phyloP scores from a whole-genome alignment of 192 early-diverging fungal species.

The Coemansia sp. region DNA sequence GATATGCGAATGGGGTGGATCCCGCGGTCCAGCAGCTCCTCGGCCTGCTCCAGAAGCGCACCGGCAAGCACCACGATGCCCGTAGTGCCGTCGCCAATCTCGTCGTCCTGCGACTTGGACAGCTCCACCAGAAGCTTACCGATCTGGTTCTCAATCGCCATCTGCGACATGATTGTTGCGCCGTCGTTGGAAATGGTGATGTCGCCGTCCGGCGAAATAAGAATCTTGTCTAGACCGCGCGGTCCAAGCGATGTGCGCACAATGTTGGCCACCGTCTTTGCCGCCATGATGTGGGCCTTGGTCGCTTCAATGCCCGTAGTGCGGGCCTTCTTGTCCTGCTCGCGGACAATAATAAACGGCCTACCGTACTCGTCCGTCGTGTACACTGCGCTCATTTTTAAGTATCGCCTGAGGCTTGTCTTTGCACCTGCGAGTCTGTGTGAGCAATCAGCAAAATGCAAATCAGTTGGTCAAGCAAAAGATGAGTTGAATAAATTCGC shows the following conservation, averaged over 20 bases:
- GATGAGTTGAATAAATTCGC: background rate
- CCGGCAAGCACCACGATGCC: constrained; percentile 99
- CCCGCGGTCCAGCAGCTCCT: constrained; percentile 89
- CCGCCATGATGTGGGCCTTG: constrained; percentile 97
- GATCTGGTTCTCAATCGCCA: constrained; percentile 99
- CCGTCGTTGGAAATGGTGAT: constrained; percentile 99
- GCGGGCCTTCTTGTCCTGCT: constrained; percentile 90
- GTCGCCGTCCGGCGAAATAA: constrained; percentile 99
- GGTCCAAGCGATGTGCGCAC: constrained; percentile 98
- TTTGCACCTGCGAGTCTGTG: background rate
- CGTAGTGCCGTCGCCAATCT: constrained; percentile 99
- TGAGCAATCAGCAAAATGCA: background rate
- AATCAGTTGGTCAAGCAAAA: background rate
- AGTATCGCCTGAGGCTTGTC: background rate
- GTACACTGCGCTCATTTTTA: constrained; percentile 71
- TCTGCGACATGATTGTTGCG: constrained; percentile 95
- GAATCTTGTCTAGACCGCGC: constrained; percentile 98
- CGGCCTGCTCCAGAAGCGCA: constrained; percentile 94
- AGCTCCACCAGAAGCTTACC: constrained; percentile 97
- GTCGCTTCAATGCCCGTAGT: constrained; percentile 91
- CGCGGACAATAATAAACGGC: constrained; percentile 98
- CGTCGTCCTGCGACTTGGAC: constrained; percentile 98
- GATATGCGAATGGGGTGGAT: constrained; percentile 99
- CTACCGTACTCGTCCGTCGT: constrained; percentile 73
- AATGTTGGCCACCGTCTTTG: constrained; percentile 95